Conservation (phyloP, 1,284 basidiomycete genomes). For the Cryptococcus sp. region DNA sequence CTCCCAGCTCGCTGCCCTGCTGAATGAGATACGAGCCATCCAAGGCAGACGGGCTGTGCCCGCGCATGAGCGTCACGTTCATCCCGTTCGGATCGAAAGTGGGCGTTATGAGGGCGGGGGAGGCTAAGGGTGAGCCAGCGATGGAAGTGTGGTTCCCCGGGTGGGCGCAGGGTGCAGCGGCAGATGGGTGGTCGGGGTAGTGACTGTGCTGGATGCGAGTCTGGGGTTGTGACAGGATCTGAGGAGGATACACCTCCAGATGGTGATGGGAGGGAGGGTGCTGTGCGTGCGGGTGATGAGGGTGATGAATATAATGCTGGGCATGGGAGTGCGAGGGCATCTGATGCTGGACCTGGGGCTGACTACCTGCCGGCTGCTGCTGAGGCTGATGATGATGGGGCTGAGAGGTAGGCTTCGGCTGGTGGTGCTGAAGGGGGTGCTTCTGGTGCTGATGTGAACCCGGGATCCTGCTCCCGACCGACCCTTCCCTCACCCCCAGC, state of each 20-base stretch:
- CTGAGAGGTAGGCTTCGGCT: neutral
- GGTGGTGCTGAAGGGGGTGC: neutral
- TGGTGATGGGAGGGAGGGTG: neutral
- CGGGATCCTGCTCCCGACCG: conserved; percentile 1
- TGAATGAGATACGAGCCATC: no score
- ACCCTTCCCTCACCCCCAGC: conserved; percentile 5
- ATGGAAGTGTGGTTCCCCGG: neutral
- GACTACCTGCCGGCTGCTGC: neutral
- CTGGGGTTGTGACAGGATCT: neutral
- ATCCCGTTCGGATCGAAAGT: neutral
- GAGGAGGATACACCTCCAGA: neutral
- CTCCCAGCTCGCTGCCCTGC: no score
- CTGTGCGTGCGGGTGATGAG: neutral
- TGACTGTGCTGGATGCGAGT: neutral
- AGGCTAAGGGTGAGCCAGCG: neutral
- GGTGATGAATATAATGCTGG: neutral
- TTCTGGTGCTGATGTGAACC: neutral
- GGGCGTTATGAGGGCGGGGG: neutral
- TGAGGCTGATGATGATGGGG: conserved; percentile 6
- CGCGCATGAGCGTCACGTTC: no score
- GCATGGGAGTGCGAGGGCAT: neutral
- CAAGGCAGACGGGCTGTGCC: no score
- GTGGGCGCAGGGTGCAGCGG: neutral
- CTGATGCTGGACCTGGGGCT: neutral
- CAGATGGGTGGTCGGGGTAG: neutral